phyloP scores from a whole-genome alignment of 2,329 filamentous ascomycete genomes.

The Xylaria sp. region DNA sequence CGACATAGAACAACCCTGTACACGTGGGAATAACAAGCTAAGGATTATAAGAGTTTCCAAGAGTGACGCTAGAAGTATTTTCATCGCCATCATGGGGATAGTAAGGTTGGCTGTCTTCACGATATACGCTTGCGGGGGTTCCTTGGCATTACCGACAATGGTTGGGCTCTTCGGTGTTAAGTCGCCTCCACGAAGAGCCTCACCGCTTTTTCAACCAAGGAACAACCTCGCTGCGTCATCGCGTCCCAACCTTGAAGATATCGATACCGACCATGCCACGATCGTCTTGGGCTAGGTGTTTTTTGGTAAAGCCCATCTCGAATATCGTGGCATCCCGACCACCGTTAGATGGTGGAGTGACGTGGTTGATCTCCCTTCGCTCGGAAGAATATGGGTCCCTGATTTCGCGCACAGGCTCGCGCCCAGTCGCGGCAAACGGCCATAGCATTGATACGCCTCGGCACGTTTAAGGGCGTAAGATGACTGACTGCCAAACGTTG shows the following conservation, averaged over 20 bases:
- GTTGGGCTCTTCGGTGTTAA: slow-evolving; percentile 5
- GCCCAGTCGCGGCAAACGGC: slow-evolving; percentile 12
- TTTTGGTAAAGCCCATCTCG: slow-evolving; percentile 14
- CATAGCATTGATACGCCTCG: not conserved
- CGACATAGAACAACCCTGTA: not conserved
- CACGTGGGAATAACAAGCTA: not conserved
- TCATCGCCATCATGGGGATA: not conserved
- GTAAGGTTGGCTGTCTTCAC: no score
- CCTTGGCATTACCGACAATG: slow-evolving; percentile 20
- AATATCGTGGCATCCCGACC: not conserved
- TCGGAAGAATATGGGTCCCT: slow-evolving; percentile 18
- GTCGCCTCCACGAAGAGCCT: slow-evolving; percentile 22
- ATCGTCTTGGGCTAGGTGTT: slow-evolving; percentile 16
- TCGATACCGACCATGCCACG: slow-evolving; percentile 35
- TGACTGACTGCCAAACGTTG: slow-evolving; percentile 10
- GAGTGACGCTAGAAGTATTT: slow-evolving; percentile 12
- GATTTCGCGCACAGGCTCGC: not conserved
- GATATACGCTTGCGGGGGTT: no score
- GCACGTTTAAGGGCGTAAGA: slow-evolving; percentile 6
- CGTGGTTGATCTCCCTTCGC: slow-evolving; percentile 20
- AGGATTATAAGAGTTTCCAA: not conserved
- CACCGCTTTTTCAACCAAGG: slow-evolving; percentile 35
- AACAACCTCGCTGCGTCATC: slow-evolving; percentile 28
- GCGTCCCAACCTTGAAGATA: slow-evolving; percentile 31
- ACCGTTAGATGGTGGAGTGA: slow-evolving; percentile 17